Percentiles rank a stretch among this genome's conserved stretches.
phyloP scores from a whole-genome alignment of 768 basidiomycete genomes.

The Suillus plorans region DNA sequence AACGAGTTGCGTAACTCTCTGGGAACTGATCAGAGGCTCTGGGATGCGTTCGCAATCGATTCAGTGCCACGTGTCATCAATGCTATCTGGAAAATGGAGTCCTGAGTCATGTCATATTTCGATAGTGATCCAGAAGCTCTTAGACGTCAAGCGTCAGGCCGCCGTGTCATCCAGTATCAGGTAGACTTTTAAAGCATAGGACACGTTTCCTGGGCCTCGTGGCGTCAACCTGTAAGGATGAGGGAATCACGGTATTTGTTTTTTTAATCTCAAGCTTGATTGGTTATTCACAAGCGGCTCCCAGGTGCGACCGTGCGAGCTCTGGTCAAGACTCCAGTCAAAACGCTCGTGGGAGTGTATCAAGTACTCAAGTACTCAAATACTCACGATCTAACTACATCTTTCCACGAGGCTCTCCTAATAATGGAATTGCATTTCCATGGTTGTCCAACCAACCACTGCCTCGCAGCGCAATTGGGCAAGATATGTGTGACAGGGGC shows the following conservation, averaged over 20 bases:
- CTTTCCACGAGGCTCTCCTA: conserved; percentile 9
- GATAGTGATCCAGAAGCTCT: not conserved
- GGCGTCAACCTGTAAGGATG: not conserved
- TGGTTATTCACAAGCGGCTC: not conserved
- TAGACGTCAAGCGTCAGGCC: not conserved
- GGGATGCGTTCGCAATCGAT: conserved; percentile 92
- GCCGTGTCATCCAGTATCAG: not conserved
- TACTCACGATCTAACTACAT: conserved; percentile 7
- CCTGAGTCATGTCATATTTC: not conserved
- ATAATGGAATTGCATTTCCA: conserved; percentile 7
- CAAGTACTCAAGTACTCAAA: not conserved
- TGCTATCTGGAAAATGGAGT: not conserved
- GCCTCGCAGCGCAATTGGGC: not conserved
- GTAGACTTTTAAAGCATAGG: not conserved
- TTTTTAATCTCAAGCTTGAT: not conserved
- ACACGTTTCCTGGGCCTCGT: not conserved
- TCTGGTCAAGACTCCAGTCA: not conserved
- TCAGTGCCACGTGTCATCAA: conserved; percentile 38
- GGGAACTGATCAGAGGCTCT: conserved; percentile 65
- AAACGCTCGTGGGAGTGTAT: not conserved
- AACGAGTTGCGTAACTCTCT: not conserved
- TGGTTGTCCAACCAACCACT: conserved; percentile 1
- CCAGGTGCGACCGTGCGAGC: not conserved
- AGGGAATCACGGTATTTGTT: no score
- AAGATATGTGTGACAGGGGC: conserved; percentile 3